Evolutionary conservation across 2,329 filamentous ascomycete species (phyloP), one percentile per base, ranked within the genome.

Genomic region (Penicillium sp.): DNA sequence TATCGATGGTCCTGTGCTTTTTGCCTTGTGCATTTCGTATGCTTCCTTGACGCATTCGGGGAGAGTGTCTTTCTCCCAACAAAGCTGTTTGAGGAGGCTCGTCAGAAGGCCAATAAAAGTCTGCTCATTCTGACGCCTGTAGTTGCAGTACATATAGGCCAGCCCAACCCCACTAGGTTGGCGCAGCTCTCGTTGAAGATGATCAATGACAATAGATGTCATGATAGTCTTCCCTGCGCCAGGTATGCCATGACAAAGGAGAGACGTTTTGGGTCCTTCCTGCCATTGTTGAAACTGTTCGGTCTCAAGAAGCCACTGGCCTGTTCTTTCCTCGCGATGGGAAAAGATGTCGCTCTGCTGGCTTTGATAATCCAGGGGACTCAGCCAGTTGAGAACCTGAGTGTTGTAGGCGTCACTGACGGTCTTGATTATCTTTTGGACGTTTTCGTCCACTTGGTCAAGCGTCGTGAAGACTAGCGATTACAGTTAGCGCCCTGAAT

Each of bases 221-320:
- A 77, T 59, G 0, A 77, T 68, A 0, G 71, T 73, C 58, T 77
- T 77, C 21, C 74, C 74, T 55, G 69, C 73, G 1, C 73, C 74
- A 18, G 74, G 69, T 55, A 71, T 69, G 9, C 74, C 73, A 48
- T 66, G 47, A 0, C 75, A 68, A 59, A 78, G 80, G 0, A 82
- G 59, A 0, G 66, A 76, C 23, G 68, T 58, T 1, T 61, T 60
- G 3, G 55, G 28, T 2, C 40, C 11, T 3, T 35, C 18, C 11
- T 60, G 16, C 62, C 62, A 65, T 2, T 28, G 20, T 14, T 45
- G 24, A 28, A 61, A 64, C 40, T 63, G 48, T 11, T 20, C 14
- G 8, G 52, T 52, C 23, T 59, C 42, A 18, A 64, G 47, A 1
- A 65, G 11, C 61, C 62, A 64, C 26, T 45, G 30, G 4, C 63